Conservation (phyloP, 768 basidiomycete species). For the Russula earlei region DNA sequence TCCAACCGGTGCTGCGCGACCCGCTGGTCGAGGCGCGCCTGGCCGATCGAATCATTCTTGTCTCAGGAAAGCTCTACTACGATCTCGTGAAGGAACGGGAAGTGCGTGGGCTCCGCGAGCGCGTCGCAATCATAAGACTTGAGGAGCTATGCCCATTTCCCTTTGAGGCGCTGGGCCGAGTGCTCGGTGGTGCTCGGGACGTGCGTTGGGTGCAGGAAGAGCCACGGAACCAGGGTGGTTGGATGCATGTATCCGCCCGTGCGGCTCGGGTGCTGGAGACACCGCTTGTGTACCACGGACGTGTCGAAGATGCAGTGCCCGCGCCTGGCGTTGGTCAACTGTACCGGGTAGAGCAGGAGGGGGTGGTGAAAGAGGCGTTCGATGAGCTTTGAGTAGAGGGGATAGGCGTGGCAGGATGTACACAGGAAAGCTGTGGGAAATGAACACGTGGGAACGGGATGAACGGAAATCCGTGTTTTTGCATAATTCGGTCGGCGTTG, state of each 20-base stretch:
- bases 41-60: conserved; percentile 58
- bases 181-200: conserved; percentile 35
- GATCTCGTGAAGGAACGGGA: conserved; percentile 68
- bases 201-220: conserved; percentile 79
- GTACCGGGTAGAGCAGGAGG: conserved; percentile 57
- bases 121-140: conserved; percentile 62
- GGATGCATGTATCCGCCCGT: conserved; percentile 51
- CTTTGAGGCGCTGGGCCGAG: conserved; percentile 41
- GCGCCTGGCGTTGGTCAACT: conserved; percentile 67
- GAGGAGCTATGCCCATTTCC: conserved; percentile 91
- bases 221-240: conserved; percentile 81
- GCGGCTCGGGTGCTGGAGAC: background rate
- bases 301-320: conserved; percentile 63
- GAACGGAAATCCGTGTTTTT: background rate
- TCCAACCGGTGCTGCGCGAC: conserved; percentile 62
- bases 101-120: conserved; percentile 34
- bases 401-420: background rate
- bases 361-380: conserved; percentile 51
- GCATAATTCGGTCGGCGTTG: too few species aligned
- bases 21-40: conserved; percentile 28
- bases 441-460: conserved; percentile 9
- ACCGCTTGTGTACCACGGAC: conserved; percentile 48
- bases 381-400: conserved; percentile 26
- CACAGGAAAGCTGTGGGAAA: too few species aligned
- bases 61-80: conserved; percentile 84